Percentiles rank a stretch among this genome's conserved stretches.
phyloP scores from a whole-genome alignment of 2,329 filamentous ascomycete species.

The Ophiocordyceps australis region DNA sequence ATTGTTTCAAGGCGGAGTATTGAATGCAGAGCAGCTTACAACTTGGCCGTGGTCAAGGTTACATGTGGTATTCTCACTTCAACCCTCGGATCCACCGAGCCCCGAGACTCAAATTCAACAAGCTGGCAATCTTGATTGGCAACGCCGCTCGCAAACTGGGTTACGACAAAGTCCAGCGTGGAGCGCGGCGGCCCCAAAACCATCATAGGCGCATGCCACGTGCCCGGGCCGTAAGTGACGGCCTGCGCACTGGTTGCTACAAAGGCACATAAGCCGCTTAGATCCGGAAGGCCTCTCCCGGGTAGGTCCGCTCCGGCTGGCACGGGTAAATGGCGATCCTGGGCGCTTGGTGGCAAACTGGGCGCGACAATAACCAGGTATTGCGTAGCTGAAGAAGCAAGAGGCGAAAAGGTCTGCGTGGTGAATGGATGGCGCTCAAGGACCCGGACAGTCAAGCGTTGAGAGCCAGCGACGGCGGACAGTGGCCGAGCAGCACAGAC shows the following conservation, averaged over 20 bases:
- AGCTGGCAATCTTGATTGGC: constrained; percentile 78
- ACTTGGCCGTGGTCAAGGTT: no score
- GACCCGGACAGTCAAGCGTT: constrained; percentile 30
- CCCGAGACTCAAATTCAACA: constrained; percentile 22
- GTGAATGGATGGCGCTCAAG: constrained; percentile 90
- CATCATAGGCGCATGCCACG: constrained; percentile 95
- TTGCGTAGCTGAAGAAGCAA: constrained; percentile 30
- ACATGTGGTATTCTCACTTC: constrained; percentile 16
- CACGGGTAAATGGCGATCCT: constrained; percentile 8
- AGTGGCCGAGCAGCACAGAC: constrained; percentile 45
- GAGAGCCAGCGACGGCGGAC: constrained; percentile 2
- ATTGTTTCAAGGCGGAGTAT: no score
- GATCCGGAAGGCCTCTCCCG: constrained; percentile 52
- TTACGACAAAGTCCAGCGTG: constrained; percentile 70
- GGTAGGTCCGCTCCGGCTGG: constrained; percentile 23
- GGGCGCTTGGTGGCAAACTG: constrained; percentile 31
- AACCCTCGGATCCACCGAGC: constrained; percentile 19
- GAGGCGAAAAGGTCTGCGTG: constrained; percentile 78
- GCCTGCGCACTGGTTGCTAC: constrained; percentile 61
- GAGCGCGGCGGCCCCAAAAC: constrained; percentile 44
- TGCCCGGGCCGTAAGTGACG: constrained; percentile 80
- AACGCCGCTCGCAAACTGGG: constrained; percentile 77
- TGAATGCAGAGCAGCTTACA: no score
- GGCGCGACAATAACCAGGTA: constrained; percentile 88
- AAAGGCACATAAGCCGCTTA: constrained; percentile 56